Percentiles rank a stretch among this genome's conserved stretches.
Evolutionary conservation across 2,329 filamentous ascomycete genomes (phyloP).

Genomic region (Aspergillus oerlinghausenensis): DNA sequence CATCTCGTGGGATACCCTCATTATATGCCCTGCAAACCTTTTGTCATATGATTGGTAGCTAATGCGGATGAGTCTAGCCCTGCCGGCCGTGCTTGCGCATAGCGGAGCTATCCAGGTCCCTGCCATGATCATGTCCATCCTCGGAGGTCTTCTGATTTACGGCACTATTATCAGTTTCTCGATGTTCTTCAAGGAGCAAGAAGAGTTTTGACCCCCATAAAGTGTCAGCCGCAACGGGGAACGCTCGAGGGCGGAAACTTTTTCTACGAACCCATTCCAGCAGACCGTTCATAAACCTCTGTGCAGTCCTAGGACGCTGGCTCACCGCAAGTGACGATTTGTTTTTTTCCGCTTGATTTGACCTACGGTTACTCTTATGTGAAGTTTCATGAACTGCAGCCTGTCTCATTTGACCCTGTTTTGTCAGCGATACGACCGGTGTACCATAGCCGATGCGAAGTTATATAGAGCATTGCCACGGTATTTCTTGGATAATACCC

Average conservation of each 20-base stretch:
- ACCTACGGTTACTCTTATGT: slow-evolving; percentile 19
- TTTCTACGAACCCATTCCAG: neutral
- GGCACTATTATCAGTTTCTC: slow-evolving; percentile 97
- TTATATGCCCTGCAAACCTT: neutral
- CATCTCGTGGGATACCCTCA: neutral
- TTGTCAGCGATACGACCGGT: slow-evolving; percentile 13
- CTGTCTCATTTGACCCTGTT: slow-evolving; percentile 4
- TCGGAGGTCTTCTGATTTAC: slow-evolving; percentile 91
- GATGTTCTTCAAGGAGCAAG: slow-evolving; percentile 97
- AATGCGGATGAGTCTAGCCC: slow-evolving; percentile 51
- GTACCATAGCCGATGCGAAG: slow-evolving; percentile 16
- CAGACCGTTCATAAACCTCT: neutral
- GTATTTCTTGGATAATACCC: neutral
- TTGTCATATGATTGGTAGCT: neutral
- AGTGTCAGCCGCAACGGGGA: neutral
- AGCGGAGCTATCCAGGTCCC: slow-evolving; percentile 73
- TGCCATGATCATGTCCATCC: slow-evolving; percentile 92
- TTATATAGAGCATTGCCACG: slow-evolving; percentile 15
- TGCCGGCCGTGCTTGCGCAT: slow-evolving; percentile 84
- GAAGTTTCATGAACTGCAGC: slow-evolving; percentile 13
- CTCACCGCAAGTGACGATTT: neutral
- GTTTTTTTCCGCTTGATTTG: slow-evolving; percentile 11
- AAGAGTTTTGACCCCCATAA: slow-evolving; percentile 69
- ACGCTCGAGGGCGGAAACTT: neutral
- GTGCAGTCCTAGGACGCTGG: neutral